phyloP scores from a whole-genome alignment of 1,284 basidiomycete genomes.

The Sporisorium graminicola region DNA sequence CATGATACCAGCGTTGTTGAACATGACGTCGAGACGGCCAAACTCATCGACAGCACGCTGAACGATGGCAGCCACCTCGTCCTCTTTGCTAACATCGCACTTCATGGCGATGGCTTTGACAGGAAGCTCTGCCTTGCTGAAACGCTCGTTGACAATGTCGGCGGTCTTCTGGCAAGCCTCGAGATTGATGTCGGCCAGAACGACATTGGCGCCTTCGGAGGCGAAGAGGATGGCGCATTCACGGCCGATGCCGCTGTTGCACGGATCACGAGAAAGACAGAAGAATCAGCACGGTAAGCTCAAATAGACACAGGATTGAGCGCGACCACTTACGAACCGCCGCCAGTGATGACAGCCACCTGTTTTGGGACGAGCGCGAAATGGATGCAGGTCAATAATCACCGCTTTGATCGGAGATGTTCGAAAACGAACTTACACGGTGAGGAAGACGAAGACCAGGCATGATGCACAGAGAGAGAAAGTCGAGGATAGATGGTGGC shows the following conservation, averaged over 20 bases:
- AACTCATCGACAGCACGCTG: constrained; percentile 84
- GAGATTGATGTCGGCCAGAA: constrained; percentile 86
- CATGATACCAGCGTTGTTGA: constrained; percentile 81
- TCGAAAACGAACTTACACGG: constrained; percentile 21
- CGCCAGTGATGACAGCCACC: constrained; percentile 85
- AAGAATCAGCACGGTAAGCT: not conserved
- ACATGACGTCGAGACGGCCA: constrained; percentile 88
- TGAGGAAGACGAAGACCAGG: constrained; percentile 55
- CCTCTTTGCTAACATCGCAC: constrained; percentile 89
- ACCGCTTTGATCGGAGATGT: not conserved
- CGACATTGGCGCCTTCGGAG: constrained; percentile 86
- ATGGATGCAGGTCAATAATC: not conserved
- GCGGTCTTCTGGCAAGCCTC: constrained; percentile 80
- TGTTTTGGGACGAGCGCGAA: not conserved
- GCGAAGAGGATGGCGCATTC: constrained; percentile 93
- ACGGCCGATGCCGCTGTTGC: constrained; percentile 82
- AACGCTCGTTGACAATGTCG: constrained; percentile 77
- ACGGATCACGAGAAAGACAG: not conserved
- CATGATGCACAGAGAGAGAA: constrained; percentile 39
- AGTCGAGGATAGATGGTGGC: constrained; percentile 2
- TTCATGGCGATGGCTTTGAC: constrained; percentile 78
- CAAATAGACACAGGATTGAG: not conserved
- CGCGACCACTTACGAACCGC: constrained; percentile 74
- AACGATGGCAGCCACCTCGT: constrained; percentile 83
- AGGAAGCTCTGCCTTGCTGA: constrained; percentile 74